Conservation (phyloP, 495 filamentous ascomycete genomes). For the Aspergillus avenaceus region DNA sequence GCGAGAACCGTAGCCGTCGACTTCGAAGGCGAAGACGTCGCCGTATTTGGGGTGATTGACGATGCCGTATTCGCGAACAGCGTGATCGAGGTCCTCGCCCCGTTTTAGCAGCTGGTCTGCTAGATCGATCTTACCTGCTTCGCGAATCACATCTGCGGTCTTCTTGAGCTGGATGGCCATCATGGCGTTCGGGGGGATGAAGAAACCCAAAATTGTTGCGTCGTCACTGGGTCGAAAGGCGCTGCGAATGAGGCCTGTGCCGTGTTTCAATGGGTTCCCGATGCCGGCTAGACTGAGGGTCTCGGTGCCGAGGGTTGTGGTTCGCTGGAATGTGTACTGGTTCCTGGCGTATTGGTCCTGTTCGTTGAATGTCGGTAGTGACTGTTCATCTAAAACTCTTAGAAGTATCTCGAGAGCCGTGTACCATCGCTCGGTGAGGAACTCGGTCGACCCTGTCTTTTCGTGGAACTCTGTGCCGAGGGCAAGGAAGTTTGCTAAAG, state of each 20-base stretch:
- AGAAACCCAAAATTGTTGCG: slow-evolving; percentile 92
- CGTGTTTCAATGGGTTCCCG: slow-evolving; percentile 85
- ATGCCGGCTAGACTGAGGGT: slow-evolving; percentile 77
- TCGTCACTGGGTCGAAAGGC: slow-evolving; percentile 97
- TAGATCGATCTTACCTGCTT: slow-evolving; percentile 47
- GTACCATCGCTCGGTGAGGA: slow-evolving; percentile 76
- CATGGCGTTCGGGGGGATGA: slow-evolving; percentile 94
- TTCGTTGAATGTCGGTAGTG: slow-evolving; percentile 70
- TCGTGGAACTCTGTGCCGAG: slow-evolving; percentile 82
- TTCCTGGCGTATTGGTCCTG: slow-evolving; percentile 62
- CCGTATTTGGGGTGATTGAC: slow-evolving; percentile 80
- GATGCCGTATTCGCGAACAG: slow-evolving; percentile 85
- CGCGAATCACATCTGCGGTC: slow-evolving; percentile 62
- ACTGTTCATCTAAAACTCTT: slow-evolving; percentile 70
- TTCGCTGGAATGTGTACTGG: slow-evolving; percentile 80
- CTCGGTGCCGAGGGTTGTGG: slow-evolving; percentile 80
- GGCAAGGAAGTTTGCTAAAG: slow-evolving; percentile 84
- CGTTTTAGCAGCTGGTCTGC: slow-evolving; percentile 55
- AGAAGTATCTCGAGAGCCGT: slow-evolving; percentile 71
- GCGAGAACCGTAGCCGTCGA: slow-evolving; percentile 88
- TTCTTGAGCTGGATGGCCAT: slow-evolving; percentile 87
- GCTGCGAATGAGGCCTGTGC: slow-evolving; percentile 81
- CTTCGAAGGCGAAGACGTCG: slow-evolving; percentile 91
- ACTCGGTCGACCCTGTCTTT: slow-evolving; percentile 70
- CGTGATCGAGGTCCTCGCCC: slow-evolving; percentile 64